Percentiles rank a stretch among this genome's conserved stretches.
phyloP scores from a whole-genome alignment of 192 early-diverging fungal genomes.

The Polychytrium aggregatum region DNA sequence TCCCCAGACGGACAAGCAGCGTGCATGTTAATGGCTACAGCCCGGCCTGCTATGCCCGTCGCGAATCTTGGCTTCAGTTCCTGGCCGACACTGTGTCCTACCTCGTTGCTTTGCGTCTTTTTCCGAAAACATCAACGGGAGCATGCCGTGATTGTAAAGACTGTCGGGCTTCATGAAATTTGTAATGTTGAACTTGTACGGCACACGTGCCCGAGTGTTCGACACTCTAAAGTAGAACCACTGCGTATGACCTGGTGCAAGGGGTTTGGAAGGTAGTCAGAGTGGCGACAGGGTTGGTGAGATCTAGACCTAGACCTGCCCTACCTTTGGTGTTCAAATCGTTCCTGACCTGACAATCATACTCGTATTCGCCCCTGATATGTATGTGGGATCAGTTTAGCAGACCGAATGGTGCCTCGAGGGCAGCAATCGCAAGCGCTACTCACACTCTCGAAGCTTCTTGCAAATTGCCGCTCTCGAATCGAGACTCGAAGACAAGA shows the following conservation, averaged over 20 bases:
- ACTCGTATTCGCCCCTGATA: constrained; percentile 3
- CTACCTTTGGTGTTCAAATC: constrained; percentile 19
- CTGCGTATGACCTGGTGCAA: constrained; percentile 12
- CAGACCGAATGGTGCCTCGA: too few relatives aligned
- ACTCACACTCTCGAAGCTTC: constrained; percentile 12
- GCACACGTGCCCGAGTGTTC: constrained; percentile 3
- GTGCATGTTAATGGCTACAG: too few relatives aligned
- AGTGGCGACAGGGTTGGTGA: not conserved
- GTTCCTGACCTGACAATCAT: constrained; percentile 14
- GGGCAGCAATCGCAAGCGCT: too few relatives aligned
- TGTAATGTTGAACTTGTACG: constrained; percentile 23
- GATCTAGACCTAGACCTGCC: too few relatives aligned
- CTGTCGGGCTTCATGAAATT: constrained; percentile 25
- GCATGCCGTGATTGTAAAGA: constrained; percentile 19
- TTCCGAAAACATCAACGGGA: constrained; percentile 23
- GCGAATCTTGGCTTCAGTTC: not conserved
- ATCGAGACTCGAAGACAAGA: constrained; percentile 30
- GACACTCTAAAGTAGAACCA: constrained; percentile 26
- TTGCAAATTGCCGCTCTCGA: constrained; percentile 32
- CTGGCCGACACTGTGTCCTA: not conserved
- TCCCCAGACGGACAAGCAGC: too few relatives aligned
- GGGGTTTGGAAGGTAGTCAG: not conserved
- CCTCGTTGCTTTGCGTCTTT: constrained; percentile 4
- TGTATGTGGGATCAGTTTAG: not conserved
- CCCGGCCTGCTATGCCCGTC: not conserved